Conservation (phyloP, 176 grass and related monocot species). For the Musa beccarii region DNA sequence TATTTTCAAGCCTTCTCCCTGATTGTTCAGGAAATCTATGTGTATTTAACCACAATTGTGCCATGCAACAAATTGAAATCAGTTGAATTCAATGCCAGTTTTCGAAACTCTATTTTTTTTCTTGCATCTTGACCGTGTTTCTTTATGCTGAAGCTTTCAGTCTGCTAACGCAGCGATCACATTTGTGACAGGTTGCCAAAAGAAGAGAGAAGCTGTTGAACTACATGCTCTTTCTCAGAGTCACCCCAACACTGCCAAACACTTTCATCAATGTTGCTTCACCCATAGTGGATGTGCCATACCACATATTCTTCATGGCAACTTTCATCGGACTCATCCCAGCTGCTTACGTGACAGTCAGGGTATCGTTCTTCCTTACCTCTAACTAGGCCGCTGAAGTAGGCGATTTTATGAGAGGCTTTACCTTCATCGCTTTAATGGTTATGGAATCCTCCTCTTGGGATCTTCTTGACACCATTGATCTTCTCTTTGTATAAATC, state of each 20-base stretch:
- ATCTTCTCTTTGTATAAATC: slow-evolving; percentile 1
- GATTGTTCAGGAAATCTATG: too few species aligned
- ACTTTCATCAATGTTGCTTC: slow-evolving; percentile 96
- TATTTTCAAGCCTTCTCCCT: too few species aligned
- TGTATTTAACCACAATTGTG: too few species aligned
- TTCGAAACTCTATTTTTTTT: too few species aligned
- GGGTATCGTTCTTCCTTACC: slow-evolving; percentile 33
- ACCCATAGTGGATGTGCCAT: slow-evolving; percentile 89
- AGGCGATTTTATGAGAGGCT: background rate
- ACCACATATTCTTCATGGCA: slow-evolving; percentile 67
- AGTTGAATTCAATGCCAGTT: too few species aligned
- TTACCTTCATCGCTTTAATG: background rate
- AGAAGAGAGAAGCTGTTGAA: slow-evolving; percentile 90
- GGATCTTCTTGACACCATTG: background rate
- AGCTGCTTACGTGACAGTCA: slow-evolving; percentile 75
- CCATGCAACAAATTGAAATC: too few species aligned
- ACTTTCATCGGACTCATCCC: slow-evolving; percentile 82
- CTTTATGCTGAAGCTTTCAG: background rate
- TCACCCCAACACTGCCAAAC: slow-evolving; percentile 91
- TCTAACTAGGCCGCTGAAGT: background rate
- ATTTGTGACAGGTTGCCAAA: slow-evolving; percentile 55
- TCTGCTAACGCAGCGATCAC: background rate
- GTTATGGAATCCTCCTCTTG: background rate
- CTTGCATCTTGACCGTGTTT: too few species aligned
- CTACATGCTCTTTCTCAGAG: slow-evolving; percentile 93